Conservation (phyloP, 495 filamentous ascomycete species). For the Aspergillus bertholletiae region DNA sequence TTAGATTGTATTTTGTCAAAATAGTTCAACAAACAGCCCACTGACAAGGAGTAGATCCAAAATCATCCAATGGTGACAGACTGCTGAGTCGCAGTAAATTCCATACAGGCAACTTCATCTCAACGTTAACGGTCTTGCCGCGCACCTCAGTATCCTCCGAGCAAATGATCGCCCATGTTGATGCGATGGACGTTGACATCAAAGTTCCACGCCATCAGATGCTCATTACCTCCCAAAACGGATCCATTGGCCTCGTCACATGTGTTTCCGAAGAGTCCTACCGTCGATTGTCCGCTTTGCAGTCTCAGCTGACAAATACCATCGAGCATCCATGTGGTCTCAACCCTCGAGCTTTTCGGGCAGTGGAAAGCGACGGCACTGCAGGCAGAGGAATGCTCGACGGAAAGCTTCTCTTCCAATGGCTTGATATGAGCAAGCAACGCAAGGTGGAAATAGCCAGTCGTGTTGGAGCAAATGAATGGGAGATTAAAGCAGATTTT, state of each 20-base stretch:
- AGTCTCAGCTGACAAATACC: constrained; percentile 70
- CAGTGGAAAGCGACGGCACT: constrained; percentile 45
- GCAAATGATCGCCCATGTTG: constrained; percentile 25
- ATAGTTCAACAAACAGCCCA: not conserved
- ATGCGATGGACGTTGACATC: constrained; percentile 39
- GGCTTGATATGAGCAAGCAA: constrained; percentile 66
- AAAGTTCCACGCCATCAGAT: constrained; percentile 46
- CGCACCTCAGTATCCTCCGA: constrained; percentile 51
- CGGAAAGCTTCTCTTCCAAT: constrained; percentile 57
- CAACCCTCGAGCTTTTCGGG: constrained; percentile 76
- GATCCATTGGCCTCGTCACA: constrained; percentile 71
- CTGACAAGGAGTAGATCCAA: constrained; percentile 63
- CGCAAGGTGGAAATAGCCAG: constrained; percentile 66
- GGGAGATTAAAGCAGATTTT: constrained; percentile 56
- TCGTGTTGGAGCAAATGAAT: constrained; percentile 56
- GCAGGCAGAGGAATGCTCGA: constrained; percentile 60
- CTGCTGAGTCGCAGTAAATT: constrained; percentile 85
- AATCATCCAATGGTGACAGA: constrained; percentile 82
- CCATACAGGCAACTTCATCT: constrained; percentile 74
- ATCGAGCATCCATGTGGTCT: constrained; percentile 74
- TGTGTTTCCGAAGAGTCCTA: constrained; percentile 77
- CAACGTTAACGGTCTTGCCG: constrained; percentile 71
- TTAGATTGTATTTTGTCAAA: not conserved
- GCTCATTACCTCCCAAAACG: constrained; percentile 68
- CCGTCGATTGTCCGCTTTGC: constrained; percentile 76